phyloP scores from a whole-genome alignment of 2,329 filamentous ascomycete genomes.

The Blastomyces silverae region DNA sequence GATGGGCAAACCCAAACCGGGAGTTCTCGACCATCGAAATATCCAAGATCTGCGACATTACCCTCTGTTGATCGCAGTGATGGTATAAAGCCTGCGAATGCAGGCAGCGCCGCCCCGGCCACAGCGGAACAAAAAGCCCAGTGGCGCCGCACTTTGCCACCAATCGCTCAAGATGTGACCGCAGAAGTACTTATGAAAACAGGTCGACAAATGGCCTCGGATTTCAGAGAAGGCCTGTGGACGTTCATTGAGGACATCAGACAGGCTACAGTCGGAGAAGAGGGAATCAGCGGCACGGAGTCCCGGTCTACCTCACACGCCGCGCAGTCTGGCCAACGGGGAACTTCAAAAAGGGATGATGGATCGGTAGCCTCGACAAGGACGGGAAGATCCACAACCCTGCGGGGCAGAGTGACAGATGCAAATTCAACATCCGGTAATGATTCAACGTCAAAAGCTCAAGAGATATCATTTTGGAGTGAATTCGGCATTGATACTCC shows the following conservation, averaged over 20 bases:
- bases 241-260: slow-evolving; percentile 93
- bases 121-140: slow-evolving; percentile 34
- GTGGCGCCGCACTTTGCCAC: slow-evolving; percentile 40
- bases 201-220: slow-evolving; percentile 74
- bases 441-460: slow-evolving; percentile 38
- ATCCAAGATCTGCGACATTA: slow-evolving; percentile 38
- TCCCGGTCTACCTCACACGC: slow-evolving; percentile 32
- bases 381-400: slow-evolving; percentile 24
- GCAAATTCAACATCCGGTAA: slow-evolving; percentile 35
- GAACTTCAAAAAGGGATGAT: slow-evolving; percentile 31
- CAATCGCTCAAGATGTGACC: slow-evolving; percentile 35
- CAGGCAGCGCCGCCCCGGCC: slow-evolving; percentile 25
- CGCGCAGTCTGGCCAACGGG: slow-evolving; percentile 26
- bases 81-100: slow-evolving; percentile 17
- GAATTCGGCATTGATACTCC: slow-evolving; percentile 47
- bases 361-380: slow-evolving; percentile 26
- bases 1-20: slow-evolving; percentile 20
- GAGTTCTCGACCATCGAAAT: slow-evolving; percentile 30
- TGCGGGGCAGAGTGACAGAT: slow-evolving; percentile 26
- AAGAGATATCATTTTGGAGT: slow-evolving; percentile 45
- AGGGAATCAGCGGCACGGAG: slow-evolving; percentile 60
- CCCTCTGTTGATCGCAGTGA: slow-evolving; percentile 36
- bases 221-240: slow-evolving; percentile 82
- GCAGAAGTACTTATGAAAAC: slow-evolving; percentile 48
- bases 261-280: slow-evolving; percentile 92